Base-by-base conservation (phyloP, 1,284 basidiomycete genomes). In the Cutaneotrichosporon sp. region DNA sequence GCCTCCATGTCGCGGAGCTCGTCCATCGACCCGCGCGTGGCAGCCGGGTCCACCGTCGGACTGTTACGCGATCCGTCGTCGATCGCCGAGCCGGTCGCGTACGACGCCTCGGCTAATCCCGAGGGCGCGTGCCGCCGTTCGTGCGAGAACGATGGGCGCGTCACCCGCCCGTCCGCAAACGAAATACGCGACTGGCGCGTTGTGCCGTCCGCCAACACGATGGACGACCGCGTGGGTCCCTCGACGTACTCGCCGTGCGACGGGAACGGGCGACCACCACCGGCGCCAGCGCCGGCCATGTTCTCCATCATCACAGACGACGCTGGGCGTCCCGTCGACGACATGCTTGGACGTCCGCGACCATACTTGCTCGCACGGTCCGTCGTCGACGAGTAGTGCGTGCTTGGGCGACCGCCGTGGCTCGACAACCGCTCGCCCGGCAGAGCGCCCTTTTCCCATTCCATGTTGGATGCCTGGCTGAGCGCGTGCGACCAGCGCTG, bases 91-190 rank as follows among this genome's bases (percentile, higher is more conserved):
- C 63, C 67, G 30, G 59, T 58, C 20, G 61, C 70, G 37, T 78
- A 77, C 4, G 64, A 72, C 9, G 75, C 63, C 68, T 46, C 45
- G 22, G 66, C 58, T 83, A 46, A 68, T 57, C 33, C 60, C 50
- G 50, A 64, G 60, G 50, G 60, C 30, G 70, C 56, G 45, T 60
- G 60, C 8, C 71, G 67, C 38, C 76, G 70, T 37, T 73, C 60
- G 53, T 84, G 83, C n/a, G 80, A 77, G 62, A 89, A 87, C 1
- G 86, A 88, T 9, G 88, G 33, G 7, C 57, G 54, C 14, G 57
- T 54, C 45, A 69, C 66, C 23, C 61, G 47, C 47, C 58, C 54
- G 51, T 72, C 70, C 35, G 72, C 73, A 58, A 76, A 71, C 12
- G 69, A 70, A 62, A 77, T 65, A 46, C 70, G 62, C 22, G 72